Base-by-base conservation (phyloP, 768 basidiomycete species). In the Aureoboletus auriporus region DNA sequence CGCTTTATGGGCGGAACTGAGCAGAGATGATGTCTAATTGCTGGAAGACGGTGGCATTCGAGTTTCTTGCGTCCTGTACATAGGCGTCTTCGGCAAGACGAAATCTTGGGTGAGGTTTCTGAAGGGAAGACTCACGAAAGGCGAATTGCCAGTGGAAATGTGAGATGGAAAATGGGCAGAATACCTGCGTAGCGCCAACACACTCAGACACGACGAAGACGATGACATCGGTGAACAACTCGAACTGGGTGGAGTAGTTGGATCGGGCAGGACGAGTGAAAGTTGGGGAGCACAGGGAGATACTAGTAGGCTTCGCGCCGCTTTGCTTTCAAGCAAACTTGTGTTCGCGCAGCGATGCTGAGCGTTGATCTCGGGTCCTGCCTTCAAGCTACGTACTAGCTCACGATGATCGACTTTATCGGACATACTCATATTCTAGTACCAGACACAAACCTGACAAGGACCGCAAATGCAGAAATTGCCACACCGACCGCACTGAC, bases 51-150 rank as follows among this genome's bases (percentile, higher is more conserved):
- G 60, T 38, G 0, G 63, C 66, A n/a, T n/a, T n/a, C n/a, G n/a
- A n/a, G 6, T 59, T 60, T 5, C 66, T 69, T 9, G 62, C 26
- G 23, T 61, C 37, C 9, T 64, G 38, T 1, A 63, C 56, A 8
- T 60, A 63, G 11, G 14, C 1, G 5, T 7, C 23, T 2, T 57
- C 11, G 1, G 52, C 49, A 0, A 26, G 49, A 91, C 84, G 67
- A 91, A 92, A 33, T 75, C 68, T 56, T 89, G 77, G 0, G 86
- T 86, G 42, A 94, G 79, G 41, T 80, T 80, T 35, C 92, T 92
- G 64, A 96, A 95, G 34, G 96, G 75, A 46, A 96, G 69, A 54
- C 81, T 81, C 86, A 90, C 86, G 38, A 88, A 71, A 5, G 86
- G 86, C 82, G 87, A 48, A 6, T 39, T 12, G 2, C 20, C 20